These are phyloP conservation scores for Fusarium multiceps DNA, from an alignment of 2,329 filamentous ascomycete species.

Conservation along the genomic window DNA sequence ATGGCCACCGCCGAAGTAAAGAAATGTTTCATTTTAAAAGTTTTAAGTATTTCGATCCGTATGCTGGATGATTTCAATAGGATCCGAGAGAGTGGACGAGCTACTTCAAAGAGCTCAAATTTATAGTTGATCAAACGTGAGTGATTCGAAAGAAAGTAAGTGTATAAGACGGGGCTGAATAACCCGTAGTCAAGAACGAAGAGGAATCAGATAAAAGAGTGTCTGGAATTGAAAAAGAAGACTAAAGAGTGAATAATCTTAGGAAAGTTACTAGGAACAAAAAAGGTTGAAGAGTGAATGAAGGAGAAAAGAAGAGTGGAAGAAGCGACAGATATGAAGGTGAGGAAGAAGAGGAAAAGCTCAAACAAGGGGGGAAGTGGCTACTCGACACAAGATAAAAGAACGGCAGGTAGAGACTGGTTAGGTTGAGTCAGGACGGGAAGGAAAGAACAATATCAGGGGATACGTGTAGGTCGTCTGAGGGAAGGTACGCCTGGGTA, in stretches of 20 bases:
- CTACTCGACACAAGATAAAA: conserved; percentile 1
- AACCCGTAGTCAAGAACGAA: conserved; percentile 31
- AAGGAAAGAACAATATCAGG: conserved; percentile 7
- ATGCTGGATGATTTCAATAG: background rate
- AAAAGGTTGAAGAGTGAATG: conserved; percentile 20
- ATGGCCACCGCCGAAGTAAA: conserved; percentile 44
- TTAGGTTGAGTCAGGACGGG: background rate
- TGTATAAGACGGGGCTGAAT: conserved; percentile 19
- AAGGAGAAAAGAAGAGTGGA: background rate
- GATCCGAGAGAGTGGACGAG: conserved; percentile 25
- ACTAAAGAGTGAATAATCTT: conserved; percentile 23
- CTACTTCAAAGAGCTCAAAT: conserved; percentile 24
- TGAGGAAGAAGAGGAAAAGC: background rate
- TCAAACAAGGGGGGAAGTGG: conserved; percentile 4
- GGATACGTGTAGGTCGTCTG: conserved; percentile 6
- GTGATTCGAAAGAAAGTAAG: conserved; percentile 14
- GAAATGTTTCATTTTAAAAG: conserved; percentile 39
- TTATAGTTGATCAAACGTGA: conserved; percentile 11
- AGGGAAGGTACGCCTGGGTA: background rate
- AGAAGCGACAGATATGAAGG: conserved; percentile 3
- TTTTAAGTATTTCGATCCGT: background rate
- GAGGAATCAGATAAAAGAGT: conserved; percentile 27
- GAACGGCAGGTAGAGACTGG: background rate
- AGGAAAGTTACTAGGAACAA: conserved; percentile 19
- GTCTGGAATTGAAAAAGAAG: conserved; percentile 17